Percentiles rank a stretch among this genome's conserved stretches.
phyloP scores from a whole-genome alignment of 1,139 yeast genomes.

The Kurtzmaniella quercitrusa region DNA sequence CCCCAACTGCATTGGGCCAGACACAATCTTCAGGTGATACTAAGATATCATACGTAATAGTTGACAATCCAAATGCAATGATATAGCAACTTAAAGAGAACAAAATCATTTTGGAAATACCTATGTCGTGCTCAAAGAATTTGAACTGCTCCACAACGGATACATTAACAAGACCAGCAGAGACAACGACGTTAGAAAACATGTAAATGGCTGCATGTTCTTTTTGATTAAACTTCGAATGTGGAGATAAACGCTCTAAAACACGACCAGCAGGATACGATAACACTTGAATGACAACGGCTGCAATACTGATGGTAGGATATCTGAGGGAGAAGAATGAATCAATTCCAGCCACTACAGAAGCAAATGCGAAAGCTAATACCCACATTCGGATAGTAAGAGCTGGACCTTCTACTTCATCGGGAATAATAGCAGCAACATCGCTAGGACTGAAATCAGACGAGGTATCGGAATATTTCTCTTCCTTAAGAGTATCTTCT shows the following conservation, averaged over 20 bases:
- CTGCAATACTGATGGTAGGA: conserved; percentile 19
- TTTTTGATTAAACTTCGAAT: conserved; percentile 12
- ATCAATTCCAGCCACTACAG: conserved; percentile 20
- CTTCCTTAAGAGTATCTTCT: background rate
- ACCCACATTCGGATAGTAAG: conserved; percentile 12
- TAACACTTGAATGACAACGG: conserved; percentile 20
- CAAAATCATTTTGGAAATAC: conserved; percentile 14
- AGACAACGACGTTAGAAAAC: conserved; percentile 10
- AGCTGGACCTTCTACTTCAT: background rate
- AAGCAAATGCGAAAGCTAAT: conserved; percentile 9
- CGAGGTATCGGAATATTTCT: background rate
- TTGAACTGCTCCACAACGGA: conserved; percentile 17
- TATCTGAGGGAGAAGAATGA: conserved; percentile 21
- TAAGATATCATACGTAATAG: conserved; percentile 22
- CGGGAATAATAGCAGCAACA: background rate
- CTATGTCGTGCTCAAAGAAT: conserved; percentile 15
- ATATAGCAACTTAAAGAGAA: conserved; percentile 4
- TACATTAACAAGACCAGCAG: conserved; percentile 12
- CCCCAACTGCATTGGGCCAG: conserved; percentile 37
- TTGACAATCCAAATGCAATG: conserved; percentile 4
- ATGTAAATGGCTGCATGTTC: conserved; percentile 16
- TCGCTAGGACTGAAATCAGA: background rate
- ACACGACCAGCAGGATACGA: conserved; percentile 20
- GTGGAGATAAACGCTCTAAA: background rate
- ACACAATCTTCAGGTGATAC: conserved; percentile 31